These are phyloP conservation scores for Dothistroma pini DNA, from an alignment of 2,329 filamentous ascomycete species.

Conservation along the genomic window DNA sequence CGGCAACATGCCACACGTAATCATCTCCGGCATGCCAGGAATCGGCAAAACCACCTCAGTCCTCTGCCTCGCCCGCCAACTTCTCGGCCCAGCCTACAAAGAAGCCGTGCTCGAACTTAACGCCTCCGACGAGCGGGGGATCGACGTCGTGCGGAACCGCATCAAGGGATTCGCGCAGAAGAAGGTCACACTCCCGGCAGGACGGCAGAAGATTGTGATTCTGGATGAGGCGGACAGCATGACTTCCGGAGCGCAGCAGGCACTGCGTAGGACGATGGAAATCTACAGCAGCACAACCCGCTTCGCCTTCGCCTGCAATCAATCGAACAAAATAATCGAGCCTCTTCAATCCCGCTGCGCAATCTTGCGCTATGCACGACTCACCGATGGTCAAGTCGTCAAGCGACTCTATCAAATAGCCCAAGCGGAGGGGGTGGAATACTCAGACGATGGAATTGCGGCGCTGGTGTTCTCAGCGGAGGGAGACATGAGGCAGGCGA, in stretches of 20 bases:
- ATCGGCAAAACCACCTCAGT: slow-evolving; percentile 98
- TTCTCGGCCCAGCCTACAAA: slow-evolving; percentile 91
- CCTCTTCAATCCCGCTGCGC: slow-evolving; percentile 96
- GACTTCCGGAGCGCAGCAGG: slow-evolving; percentile 95
- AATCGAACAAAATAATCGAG: slow-evolving; percentile 99
- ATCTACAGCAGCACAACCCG: slow-evolving; percentile 96
- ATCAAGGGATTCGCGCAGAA: slow-evolving; percentile 99
- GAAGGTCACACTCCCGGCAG: slow-evolving; percentile 89
- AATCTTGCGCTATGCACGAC: slow-evolving; percentile 85
- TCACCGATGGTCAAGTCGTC: slow-evolving; percentile 90
- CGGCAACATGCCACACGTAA: slow-evolving; percentile 98
- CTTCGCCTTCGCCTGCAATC: slow-evolving; percentile 97
- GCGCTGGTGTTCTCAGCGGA: slow-evolving; percentile 97
- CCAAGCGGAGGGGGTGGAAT: slow-evolving; percentile 83
- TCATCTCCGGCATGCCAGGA: slow-evolving; percentile 99
- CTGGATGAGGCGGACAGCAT: slow-evolving; percentile 96
- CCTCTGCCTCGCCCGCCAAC: slow-evolving; percentile 83
- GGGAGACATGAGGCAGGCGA: slow-evolving; percentile 97
- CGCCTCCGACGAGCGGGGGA: slow-evolving; percentile 92
- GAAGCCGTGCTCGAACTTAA: slow-evolving; percentile 96
- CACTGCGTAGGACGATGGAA: slow-evolving; percentile 93
- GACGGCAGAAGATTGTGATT: slow-evolving; percentile 93
- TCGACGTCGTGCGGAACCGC: slow-evolving; percentile 93
- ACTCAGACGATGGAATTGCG: slow-evolving; percentile 88
- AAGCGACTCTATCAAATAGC: slow-evolving; percentile 89